phyloP scores from a whole-genome alignment of 176 grass and related monocot genomes.

The Aegilops bicornis region DNA sequence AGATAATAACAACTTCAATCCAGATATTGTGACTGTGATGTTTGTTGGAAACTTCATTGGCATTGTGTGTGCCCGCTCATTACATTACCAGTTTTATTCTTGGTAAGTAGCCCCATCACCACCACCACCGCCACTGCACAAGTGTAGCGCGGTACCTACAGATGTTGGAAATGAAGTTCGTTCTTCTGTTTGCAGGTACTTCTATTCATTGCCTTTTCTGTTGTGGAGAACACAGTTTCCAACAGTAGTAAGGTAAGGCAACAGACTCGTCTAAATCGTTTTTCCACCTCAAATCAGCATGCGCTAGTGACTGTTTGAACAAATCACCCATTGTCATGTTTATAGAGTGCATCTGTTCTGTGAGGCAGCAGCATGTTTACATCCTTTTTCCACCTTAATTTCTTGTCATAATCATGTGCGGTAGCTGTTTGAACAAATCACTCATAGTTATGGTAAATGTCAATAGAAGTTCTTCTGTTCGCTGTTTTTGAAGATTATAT shows the following conservation, averaged over 20 bases:
- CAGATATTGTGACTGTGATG: constrained; percentile 81
- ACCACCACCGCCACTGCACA: not conserved
- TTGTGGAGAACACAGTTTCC: constrained; percentile 77
- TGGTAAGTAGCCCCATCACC: constrained; percentile 47
- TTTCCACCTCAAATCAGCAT: not conserved
- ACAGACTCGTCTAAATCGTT: not conserved
- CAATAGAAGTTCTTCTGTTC: not conserved
- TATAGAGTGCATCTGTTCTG: not conserved
- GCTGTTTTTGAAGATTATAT: not conserved
- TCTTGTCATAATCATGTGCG: not conserved
- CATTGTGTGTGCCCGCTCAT: constrained; percentile 74
- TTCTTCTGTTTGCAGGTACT: constrained; percentile 64
- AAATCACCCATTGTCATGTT: not conserved
- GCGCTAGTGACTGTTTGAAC: not conserved
- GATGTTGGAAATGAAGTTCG: constrained; percentile 5
- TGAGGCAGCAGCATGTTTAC: not conserved
- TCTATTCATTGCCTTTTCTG: constrained; percentile 90
- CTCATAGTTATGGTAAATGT: not conserved
- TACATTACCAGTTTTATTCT: constrained; percentile 96
- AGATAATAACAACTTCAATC: constrained; percentile 31
- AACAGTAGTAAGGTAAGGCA: constrained; percentile 57
- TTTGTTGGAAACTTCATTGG: constrained; percentile 96
- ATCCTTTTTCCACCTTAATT: not conserved
- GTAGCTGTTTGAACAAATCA: not conserved
- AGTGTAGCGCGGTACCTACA: not conserved